A percentile compares a stretch with the other conserved stretches of the same genome.
Evolutionary conservation across 2,329 filamentous ascomycete species (phyloP).

Genomic region (Colletotrichum sp.): DNA sequence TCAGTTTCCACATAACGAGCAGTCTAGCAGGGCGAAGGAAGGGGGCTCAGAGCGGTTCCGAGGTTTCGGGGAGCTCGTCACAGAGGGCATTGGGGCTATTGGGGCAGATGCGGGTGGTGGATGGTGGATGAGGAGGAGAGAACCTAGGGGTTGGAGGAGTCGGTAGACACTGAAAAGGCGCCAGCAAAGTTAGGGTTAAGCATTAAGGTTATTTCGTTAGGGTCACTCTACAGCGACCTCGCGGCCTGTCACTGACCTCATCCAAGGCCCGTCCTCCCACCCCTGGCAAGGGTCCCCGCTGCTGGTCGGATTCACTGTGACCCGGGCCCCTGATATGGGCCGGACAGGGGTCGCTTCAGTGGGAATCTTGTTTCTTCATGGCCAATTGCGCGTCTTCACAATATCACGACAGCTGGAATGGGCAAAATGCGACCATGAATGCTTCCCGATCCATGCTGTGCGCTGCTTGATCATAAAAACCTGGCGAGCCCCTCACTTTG

Average conservation of each 20-base stretch:
- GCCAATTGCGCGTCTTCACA: not conserved
- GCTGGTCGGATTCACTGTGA: not conserved
- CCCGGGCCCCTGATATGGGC: conserved; percentile 7
- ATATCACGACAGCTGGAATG: not conserved
- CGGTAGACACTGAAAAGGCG: not conserved
- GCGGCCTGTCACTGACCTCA: conserved; percentile 1
- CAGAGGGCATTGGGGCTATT: not conserved
- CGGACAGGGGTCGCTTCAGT: not conserved
- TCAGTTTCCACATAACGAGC: not conserved
- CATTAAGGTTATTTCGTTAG: conserved; percentile 18
- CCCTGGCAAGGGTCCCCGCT: not conserved
- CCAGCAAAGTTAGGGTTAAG: conserved; percentile 12
- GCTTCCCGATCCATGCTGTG: not conserved
- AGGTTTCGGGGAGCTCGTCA: conserved; percentile 4
- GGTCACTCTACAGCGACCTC: not conserved
- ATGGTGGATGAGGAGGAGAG: not conserved
- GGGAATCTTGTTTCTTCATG: not conserved
- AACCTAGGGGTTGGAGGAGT: not conserved
- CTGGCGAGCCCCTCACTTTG: not conserved
- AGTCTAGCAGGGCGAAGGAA: not conserved
- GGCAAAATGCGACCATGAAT: not conserved
- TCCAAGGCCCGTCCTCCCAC: not conserved
- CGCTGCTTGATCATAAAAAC: not conserved
- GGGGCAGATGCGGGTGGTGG: not conserved
- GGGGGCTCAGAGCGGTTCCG: not conserved